Evolutionary conservation across 371 early-diverging fungal species (phyloP).

Genomic region (Circinella minor): DNA sequence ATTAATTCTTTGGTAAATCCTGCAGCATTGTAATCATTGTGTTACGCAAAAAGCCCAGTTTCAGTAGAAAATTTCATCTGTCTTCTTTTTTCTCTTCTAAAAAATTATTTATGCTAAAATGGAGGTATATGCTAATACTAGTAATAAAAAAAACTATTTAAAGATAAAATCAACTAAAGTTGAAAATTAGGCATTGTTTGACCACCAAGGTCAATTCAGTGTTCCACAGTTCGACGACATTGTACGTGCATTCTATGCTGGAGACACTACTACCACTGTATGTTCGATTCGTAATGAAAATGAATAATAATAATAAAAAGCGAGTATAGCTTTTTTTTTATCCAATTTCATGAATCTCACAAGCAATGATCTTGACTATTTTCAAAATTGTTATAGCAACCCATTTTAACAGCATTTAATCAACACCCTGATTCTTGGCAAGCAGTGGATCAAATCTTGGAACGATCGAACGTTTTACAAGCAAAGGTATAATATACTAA

Average conservation of each 20-base stretch:
- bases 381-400: constrained; percentile 29
- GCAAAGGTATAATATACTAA: constrained; percentile 70
- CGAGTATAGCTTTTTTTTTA: neutral
- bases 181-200: constrained; percentile 4
- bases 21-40: too few species aligned
- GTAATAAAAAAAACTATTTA: neutral
- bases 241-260: neutral
- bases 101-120: neutral
- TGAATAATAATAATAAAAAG: neutral
- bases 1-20: too few species aligned
- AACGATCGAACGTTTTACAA: constrained; percentile 69
- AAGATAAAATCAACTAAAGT: neutral
- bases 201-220: constrained; percentile 8
- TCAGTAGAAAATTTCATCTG: too few species aligned
- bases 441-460: constrained; percentile 87
- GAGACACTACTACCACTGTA: neutral
- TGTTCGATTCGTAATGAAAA: neutral
- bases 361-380: neutral
- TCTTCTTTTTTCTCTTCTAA: neutral
- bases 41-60: too few species aligned
- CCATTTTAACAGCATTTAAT: constrained; percentile 83
- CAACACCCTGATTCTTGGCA: constrained; percentile 94
- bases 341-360: neutral
- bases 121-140: neutral
- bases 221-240: neutral